Evolutionary conservation across 2,329 filamentous ascomycete species (phyloP), one percentile per base, ranked within the genome.

Genomic region (Exophiala oligosperma): DNA sequence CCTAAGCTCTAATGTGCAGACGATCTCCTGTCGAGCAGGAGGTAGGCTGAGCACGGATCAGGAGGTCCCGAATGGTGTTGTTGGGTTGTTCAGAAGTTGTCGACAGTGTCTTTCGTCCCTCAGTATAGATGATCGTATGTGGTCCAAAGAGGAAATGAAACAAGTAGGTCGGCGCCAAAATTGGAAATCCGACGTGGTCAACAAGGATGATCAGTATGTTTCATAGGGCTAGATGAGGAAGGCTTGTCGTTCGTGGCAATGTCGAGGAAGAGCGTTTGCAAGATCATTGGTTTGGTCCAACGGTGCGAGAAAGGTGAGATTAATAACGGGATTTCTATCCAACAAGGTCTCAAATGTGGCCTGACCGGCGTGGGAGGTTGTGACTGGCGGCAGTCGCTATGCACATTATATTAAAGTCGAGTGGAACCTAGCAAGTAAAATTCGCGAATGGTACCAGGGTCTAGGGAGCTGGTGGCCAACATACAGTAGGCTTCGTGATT

Each of bases 31-130:
- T 48, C n/a, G 49, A 54, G 24, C 4, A 43, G 53, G 54, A 54
- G 32, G 54, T 37, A 63, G 61, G 61, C 54, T 63, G 61, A 60
- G 61, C 54, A 49, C 61, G 61, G 61, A 56, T 52, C 49, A 49
- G 44, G 40, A 48, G 21, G 54, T 53, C 59, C 61, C 61, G 61
- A 60, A 48, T 63, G 54, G 52, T 44, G 54, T 57, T 50, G 44
- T 57, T 53, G 43, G 28, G 56, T 40, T 47, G 43, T 60, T 17
- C 12, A 52, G 28, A 56, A 38, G 46, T 37, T 48, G 48, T 49
- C 46, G 46, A 55, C 48, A 32, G 49, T 40, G 26, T 54, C 29
- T 44, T 24, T 55, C 21, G 32, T 43, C 17, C 40, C 40, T 43
- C 6, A 43, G n/a, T 28, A 40, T 57, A 46, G 46, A 26, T 57